Base-by-base conservation (phyloP, 1,139 yeast genomes). In the Saccharomyces pastorianus region DNA sequence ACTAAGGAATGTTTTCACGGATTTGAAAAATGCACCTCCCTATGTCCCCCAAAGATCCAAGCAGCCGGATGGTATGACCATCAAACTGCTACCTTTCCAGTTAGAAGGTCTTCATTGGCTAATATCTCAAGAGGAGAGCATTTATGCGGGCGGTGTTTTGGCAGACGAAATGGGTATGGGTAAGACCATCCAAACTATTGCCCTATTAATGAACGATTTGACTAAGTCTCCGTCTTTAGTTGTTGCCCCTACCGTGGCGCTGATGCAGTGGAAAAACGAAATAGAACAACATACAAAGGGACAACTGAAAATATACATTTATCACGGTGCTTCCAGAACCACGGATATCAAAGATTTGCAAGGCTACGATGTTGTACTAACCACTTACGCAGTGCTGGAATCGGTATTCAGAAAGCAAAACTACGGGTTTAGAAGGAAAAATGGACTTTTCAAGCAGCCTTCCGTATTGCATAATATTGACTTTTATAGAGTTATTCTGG, bases 101-200 rank as follows among this genome's bases (percentile, higher is more conserved):
- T 75, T 82, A 14, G 99, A 93, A 73, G 99, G 99, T 27, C 75
- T 93, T 51, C 81, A 87, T 64, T 93, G 99, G 99, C 77, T 93
- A 56, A 63, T 81, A 20, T 77, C 81, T 53, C 98, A 93, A 71
- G 99, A 93, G 68, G 82, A 82, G 34, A 79, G 90, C 23, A 59
- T 57, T 17, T 93, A 87, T 68, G 76, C 79, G 17, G 98, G 99
- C 26, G 99, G 99, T 4, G 84, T 93, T n/a, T 74, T 93, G 51
- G 99, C 99, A 2, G 99, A 93, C 73, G 99, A 93, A 71, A 93
- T 93, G 99, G 99, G 99, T 50, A 91, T 93, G 98, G 99, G 99
- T 61, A 93, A 93, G 66, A 93, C 99, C 1, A 90, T 93, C 51
- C 99, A 93, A 71, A 89, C 96, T 28, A 91, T 93, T 58, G 93